Base-by-base conservation (phyloP, 768 basidiomycete genomes). In the Multifurca ochricompacta region DNA sequence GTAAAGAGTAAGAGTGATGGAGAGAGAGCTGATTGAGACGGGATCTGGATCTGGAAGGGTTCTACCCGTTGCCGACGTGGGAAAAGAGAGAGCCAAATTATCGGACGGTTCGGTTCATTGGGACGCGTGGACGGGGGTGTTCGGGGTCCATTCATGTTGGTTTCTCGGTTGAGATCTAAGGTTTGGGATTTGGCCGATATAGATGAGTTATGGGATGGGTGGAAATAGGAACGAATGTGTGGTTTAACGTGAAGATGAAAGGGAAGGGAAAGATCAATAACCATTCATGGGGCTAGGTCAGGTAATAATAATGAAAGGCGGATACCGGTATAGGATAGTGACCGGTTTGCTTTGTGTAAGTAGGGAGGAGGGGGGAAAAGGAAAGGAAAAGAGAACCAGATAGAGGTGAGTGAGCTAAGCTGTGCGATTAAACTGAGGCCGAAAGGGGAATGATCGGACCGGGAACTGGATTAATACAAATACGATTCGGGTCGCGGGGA, bases 31-130 rank as follows among this genome's bases (percentile, higher is more conserved):
- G 52, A 53, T 48, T 30, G 54, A 50, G 36, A 31, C 28, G 4
- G 9, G 48, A 56, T 56, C 54, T 48, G 36, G 48, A 56, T 56
- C 54, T 43, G 6, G 41, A 30, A 27, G 25, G 48, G 35, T 23
- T 42, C 40, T 42, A 19, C 19, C 39, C 19, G 39, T 43, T 36
- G 52, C 52, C 44, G 16, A 32, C 14, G 51, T 46, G 36, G 44
- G 28, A 37, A 34, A 31, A 3, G 6, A 43, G 21, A 3, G 34
- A 18, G 41, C 54, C 54, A 23, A 45, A 3, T 4, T 39, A 2
- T 4, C 9, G 54, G 54, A 13, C 35, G 40, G 54, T 55, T 34
- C 43, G 51, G 51, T 53, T 42, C 30, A 39, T 28, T 13, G 45
- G 19, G 21, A 19, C 18, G 45, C 4, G 11, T 39, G 45, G 39